Base-by-base conservation (phyloP, 2,329 filamentous ascomycete genomes). In the Penicillium sp. region DNA sequence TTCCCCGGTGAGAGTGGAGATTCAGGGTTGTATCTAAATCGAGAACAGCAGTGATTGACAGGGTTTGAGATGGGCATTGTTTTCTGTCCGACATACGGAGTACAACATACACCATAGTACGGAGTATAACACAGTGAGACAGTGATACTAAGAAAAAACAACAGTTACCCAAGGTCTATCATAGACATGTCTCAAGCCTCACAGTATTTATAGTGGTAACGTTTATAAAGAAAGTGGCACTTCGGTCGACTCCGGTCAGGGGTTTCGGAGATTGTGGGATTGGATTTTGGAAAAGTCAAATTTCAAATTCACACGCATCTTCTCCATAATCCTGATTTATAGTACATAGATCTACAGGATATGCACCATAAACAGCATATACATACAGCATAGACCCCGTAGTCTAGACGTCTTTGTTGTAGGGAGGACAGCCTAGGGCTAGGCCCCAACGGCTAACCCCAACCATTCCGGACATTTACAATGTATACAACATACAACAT, bases 21-120 rank as follows among this genome's bases (percentile, higher is more conserved):
- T 38, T 16, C 27, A 41, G n/a, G 45, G 36, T n/a, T 7, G 1
- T 35, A 14, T 47, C 36, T 36, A 47, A 29, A 14, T 47, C 43
- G 2, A 53, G 43, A 48, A 53, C 6, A 53, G 51, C 11, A 53
- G 51, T 50, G 51, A 53, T 53, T 53, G 51, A 50, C 51, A 39
- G 45, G 51, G 45, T 53, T 50, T 34, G 26, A 14, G 32, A 53
- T 53, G 50, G 19, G 30, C 19, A 13, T 18, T 11, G 5, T 34
- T 16, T 30, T 32, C 11, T 19, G 39, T 36, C 19, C 23, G 5
- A 27, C 36, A 41, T 32, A 23, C 5, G 23, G 23, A 23, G 23
- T 23, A 23, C 23, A 23, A n/a, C n/a, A n/a, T n/a, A 11, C 7
- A 32, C 30, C 3, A 11, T 32, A 11, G 13, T 32, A 32, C 30